These are phyloP conservation scores for Chenopodium album DNA, from an alignment of 148 eudicot species.

Conservation along the genomic window DNA sequence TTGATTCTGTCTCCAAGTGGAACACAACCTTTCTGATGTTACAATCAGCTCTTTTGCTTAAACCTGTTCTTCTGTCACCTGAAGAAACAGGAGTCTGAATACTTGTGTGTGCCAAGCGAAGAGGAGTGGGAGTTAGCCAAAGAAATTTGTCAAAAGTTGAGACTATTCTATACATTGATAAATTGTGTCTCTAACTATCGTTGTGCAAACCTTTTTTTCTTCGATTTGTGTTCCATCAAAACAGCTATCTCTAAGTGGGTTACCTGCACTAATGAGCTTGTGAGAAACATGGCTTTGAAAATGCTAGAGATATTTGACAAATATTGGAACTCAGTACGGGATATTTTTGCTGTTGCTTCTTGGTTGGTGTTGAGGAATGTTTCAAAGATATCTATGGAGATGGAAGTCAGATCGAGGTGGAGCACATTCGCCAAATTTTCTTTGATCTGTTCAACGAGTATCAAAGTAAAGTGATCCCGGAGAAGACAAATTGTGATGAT, in stretches of 20 bases:
- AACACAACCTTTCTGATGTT: slow-evolving; percentile 20
- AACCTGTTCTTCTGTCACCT: slow-evolving; percentile 13
- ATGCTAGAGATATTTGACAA: slow-evolving; percentile 24
- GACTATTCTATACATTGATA: neutral
- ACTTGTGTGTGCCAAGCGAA: slow-evolving; percentile 11
- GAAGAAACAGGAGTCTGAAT: slow-evolving; percentile 10
- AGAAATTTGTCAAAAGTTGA: slow-evolving; percentile 16
- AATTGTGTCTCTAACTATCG: neutral
- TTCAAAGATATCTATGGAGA: slow-evolving; percentile 18
- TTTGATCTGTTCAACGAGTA: slow-evolving; percentile 21
- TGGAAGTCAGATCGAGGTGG: neutral
- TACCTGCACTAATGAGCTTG: neutral
- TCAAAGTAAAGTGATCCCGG: neutral
- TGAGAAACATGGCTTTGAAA: slow-evolving; percentile 8
- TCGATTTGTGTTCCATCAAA: slow-evolving; percentile 12
- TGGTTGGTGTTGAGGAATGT: neutral
- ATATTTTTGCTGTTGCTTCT: slow-evolving; percentile 11
- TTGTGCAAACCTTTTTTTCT: slow-evolving; percentile 3
- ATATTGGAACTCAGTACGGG: slow-evolving; percentile 10
- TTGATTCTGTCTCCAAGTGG: slow-evolving; percentile 22
- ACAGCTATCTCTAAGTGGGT: slow-evolving; percentile 11
- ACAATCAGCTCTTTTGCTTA: slow-evolving; percentile 7
- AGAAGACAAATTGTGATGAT: slow-evolving; percentile 2
- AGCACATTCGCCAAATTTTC: slow-evolving; percentile 2
- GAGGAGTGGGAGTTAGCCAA: slow-evolving; percentile 18